Evolutionary conservation across 257 asterid genomes (phyloP), one percentile per base, ranked within the genome.

Genomic region (Scutellaria baicalensis): DNA sequence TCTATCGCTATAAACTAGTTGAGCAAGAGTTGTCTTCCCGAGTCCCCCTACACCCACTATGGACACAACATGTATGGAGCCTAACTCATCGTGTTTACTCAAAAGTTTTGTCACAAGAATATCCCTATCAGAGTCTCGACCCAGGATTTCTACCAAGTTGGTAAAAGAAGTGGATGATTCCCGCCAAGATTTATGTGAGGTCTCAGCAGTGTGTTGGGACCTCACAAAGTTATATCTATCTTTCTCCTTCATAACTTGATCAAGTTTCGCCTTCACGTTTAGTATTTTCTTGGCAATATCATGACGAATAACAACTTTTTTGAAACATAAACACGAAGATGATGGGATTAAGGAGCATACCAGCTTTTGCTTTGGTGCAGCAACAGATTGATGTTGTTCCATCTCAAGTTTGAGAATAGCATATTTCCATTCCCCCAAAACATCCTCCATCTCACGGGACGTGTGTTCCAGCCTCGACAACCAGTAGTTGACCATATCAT

Each of bases 1-100:
- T 17, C n/a, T 17, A 39, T 61, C 11, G 3, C 20, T 38, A 61
- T 40, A 61, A 61, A 39, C 52, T 39, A 61, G 67, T 21, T 61
- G 52, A 11, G 67, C 67, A 17, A 61, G 67, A 40, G 67, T 61
- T 1, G 67, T 61, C 38, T 61, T 61, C 17, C 67, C 67, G 40
- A 39, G 35, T 20, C 67, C 67, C 17, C 67, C 50, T 8, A 5
- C 12, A 21, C 67, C 67, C 27, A 61, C 67, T 18, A 61, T 39
- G 18, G 51, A 61, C 35, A 60, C 7, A 60, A 60, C 5, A 1
- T 17, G 50, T 49, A 20, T 8, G 23, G 33, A 27, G 2, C 59
- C 59, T 52, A 11, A 21, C 21, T 54, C 17, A 35, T 60, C 66
- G 2, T 21, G 9, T 12, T 7, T 38, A 38, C 21, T 11, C 51